A percentile compares a stretch with the other conserved stretches of the same genome.
Evolutionary conservation across 352 stramenopile species (phyloP).

Genomic region (Aphanomyces stellatus): DNA sequence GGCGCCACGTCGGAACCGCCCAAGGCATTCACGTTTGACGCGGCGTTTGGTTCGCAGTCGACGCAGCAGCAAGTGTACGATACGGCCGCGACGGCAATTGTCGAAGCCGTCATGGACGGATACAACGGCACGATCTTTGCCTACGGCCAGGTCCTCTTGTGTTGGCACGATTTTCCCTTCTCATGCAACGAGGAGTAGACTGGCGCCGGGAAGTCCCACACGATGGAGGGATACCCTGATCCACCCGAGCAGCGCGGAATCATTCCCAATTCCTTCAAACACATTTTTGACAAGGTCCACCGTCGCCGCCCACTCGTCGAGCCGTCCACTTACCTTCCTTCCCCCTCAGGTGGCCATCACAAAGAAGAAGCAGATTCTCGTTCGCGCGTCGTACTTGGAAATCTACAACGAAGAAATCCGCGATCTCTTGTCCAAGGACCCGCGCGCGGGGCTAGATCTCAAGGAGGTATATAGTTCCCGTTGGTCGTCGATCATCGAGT

Average conservation of each 20-base stretch:
- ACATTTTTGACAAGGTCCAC: conserved; percentile 93
- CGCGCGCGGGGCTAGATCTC: conserved; percentile 86
- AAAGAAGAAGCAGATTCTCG: conserved; percentile 87
- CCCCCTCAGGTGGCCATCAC: conserved; percentile 30
- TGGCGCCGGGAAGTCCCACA: conserved; percentile 79
- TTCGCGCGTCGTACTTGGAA: conserved; percentile 93
- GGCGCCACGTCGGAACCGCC: conserved; percentile 56
- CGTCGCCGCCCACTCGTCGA: background rate
- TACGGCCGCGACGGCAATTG: conserved; percentile 80
- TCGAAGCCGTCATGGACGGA: conserved; percentile 85
- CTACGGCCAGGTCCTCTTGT: conserved; percentile 77
- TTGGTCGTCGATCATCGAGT: background rate
- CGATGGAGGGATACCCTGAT: conserved; percentile 87
- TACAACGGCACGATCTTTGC: conserved; percentile 96
- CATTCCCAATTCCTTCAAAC: conserved; percentile 94
- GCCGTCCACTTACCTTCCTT: background rate
- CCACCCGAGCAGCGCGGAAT: conserved; percentile 86
- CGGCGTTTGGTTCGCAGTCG: conserved; percentile 89
- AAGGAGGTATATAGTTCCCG: conserved; percentile 76
- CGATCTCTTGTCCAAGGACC: conserved; percentile 86
- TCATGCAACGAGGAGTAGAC: conserved; percentile 20
- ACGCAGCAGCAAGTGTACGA: conserved; percentile 94
- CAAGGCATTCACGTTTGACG: conserved; percentile 97
- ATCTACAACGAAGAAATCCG: conserved; percentile 98
- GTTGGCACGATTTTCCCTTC: background rate